phyloP scores from a whole-genome alignment of 129 eudicot species.

The Sambucus nigra region DNA sequence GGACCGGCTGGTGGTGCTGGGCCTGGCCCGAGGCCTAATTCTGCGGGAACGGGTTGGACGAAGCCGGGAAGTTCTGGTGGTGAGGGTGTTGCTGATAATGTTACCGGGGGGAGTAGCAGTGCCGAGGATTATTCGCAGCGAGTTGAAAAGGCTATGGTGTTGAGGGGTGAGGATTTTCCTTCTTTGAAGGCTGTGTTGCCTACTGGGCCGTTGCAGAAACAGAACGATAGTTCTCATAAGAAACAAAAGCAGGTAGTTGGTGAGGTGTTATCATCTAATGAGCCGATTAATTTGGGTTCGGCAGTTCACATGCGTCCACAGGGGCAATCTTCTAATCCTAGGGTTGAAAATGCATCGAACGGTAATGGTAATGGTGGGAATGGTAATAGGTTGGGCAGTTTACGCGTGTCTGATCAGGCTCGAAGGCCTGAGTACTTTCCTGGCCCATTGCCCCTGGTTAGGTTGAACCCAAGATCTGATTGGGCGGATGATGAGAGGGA shows the following conservation, averaged over 20 bases:
- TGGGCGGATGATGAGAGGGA: slow-evolving; percentile 99
- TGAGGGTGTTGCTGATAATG: slow-evolving; percentile 27
- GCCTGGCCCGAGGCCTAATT: slow-evolving; percentile 52
- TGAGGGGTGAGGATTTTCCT: slow-evolving; percentile 98
- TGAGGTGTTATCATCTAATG: slow-evolving; percentile 44
- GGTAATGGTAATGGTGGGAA: slow-evolving; percentile 30
- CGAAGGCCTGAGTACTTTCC: slow-evolving; percentile 49
- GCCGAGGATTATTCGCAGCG: slow-evolving; percentile 18
- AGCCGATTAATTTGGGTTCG: slow-evolving; percentile 37
- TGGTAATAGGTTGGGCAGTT: slow-evolving; percentile 21
- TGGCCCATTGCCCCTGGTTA: slow-evolving; percentile 56
- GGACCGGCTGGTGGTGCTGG: slow-evolving; percentile 58
- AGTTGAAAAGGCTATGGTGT: slow-evolving; percentile 50
- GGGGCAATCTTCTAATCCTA: slow-evolving; percentile 28
- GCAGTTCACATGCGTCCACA: slow-evolving; percentile 30
- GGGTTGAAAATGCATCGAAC: slow-evolving; percentile 21
- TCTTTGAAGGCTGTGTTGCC: slow-evolving; percentile 71
- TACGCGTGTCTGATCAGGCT: slow-evolving; percentile 27
- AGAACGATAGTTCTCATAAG: slow-evolving; percentile 44
- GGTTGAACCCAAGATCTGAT: slow-evolving; percentile 85
- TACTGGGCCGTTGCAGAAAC: slow-evolving; percentile 46
- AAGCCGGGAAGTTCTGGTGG: slow-evolving; percentile 48
- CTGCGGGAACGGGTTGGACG: slow-evolving; percentile 80
- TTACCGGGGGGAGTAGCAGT: slow-evolving; percentile 25
- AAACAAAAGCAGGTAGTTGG: slow-evolving; percentile 41